phyloP scores from a whole-genome alignment of 2,329 filamentous ascomycete species.

The Ophiostoma novo-ulmi region DNA sequence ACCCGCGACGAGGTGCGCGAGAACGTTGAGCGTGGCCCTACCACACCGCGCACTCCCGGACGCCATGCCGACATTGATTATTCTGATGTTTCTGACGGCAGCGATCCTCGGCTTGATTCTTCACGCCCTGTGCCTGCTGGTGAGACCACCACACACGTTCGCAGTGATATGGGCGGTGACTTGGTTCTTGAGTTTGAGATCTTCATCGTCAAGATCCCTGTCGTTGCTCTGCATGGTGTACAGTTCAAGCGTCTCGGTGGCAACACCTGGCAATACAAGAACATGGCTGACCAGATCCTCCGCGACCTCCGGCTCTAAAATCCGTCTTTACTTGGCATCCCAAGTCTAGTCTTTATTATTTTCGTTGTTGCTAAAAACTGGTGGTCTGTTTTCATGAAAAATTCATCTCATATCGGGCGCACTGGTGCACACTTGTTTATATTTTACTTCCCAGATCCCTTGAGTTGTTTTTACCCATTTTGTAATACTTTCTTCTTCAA shows the following conservation, averaged over 20 bases:
- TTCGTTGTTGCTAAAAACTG: not conserved
- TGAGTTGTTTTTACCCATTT: not conserved
- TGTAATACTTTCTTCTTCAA: not conserved
- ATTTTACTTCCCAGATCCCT: not conserved
- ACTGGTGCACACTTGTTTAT: not conserved
- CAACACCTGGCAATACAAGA: slow-evolving; percentile 98
- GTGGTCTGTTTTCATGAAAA: slow-evolving; percentile 4
- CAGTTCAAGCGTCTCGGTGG: slow-evolving; percentile 97
- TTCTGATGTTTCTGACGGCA: slow-evolving; percentile 80
- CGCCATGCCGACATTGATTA: slow-evolving; percentile 59
- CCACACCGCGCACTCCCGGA: slow-evolving; percentile 47
- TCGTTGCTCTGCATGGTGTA: slow-evolving; percentile 88
- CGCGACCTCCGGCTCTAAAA: slow-evolving; percentile 71
- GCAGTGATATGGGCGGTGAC: slow-evolving; percentile 79
- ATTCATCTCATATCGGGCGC: not conserved
- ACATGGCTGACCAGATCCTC: slow-evolving; percentile 93
- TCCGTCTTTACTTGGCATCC: not conserved
- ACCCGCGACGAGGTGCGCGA: slow-evolving; percentile 62
- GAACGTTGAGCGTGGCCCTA: slow-evolving; percentile 40
- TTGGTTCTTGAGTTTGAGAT: slow-evolving; percentile 90
- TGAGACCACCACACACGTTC: slow-evolving; percentile 87
- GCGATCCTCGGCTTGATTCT: slow-evolving; percentile 51
- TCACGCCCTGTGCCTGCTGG: slow-evolving; percentile 52
- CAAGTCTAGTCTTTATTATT: not conserved
- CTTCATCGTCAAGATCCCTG: slow-evolving; percentile 92